Conservation (phyloP, 768 basidiomycete genomes). For the Rhizopogon sp. region DNA sequence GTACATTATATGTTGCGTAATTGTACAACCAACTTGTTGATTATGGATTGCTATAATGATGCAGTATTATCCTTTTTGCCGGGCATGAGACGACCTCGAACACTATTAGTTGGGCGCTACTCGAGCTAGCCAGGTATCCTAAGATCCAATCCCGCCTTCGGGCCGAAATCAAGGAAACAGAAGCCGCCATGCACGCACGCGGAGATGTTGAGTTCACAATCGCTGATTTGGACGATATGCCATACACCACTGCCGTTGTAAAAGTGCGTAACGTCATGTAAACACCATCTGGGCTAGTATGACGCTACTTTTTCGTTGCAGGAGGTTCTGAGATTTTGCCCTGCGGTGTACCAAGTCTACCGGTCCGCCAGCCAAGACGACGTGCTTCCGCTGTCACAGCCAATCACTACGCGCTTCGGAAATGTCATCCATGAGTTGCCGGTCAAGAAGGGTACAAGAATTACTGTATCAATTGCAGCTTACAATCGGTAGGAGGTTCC, state of each 20-base stretch:
- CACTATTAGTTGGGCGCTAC: conserved; percentile 27
- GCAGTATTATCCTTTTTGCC: conserved; percentile 36
- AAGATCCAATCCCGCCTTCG: conserved; percentile 10
- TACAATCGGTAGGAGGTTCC: conserved; percentile 19
- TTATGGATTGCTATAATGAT: not conserved
- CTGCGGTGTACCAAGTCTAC: conserved; percentile 25
- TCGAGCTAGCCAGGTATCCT: conserved; percentile 14
- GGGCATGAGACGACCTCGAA: conserved; percentile 58
- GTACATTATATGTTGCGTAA: not conserved
- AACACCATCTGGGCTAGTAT: not conserved
- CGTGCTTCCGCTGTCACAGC: conserved; percentile 28
- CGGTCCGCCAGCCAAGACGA: conserved; percentile 29
- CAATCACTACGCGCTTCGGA: conserved; percentile 17
- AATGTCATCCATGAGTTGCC: conserved; percentile 16
- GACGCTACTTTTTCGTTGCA: not conserved
- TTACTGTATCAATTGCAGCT: conserved; percentile 18
- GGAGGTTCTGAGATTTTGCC: conserved; percentile 31
- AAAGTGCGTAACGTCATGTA: conserved; percentile 6
- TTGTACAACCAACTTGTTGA: not conserved
- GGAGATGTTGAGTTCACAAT: conserved; percentile 6
- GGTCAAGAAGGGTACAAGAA: conserved; percentile 16
- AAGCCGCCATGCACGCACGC: conserved; percentile 1
- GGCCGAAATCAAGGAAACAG: conserved; percentile 8
- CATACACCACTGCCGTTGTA: conserved; percentile 9
- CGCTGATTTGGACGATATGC: conserved; percentile 11